phyloP scores from a whole-genome alignment of 331 rosid species.

The Arachis monticola region DNA sequence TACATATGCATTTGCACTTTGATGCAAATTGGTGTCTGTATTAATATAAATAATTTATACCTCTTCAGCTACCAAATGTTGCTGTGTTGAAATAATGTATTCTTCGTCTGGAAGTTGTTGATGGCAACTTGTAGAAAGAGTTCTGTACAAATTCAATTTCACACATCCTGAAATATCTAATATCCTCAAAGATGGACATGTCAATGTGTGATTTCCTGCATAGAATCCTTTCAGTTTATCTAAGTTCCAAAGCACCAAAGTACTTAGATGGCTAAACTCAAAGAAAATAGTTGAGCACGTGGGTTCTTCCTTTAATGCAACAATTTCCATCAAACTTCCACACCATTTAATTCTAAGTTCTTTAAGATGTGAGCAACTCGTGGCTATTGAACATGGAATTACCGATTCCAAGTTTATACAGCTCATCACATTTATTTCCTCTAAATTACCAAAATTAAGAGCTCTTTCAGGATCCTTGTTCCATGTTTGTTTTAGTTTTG shows the following conservation, averaged over 20 bases:
- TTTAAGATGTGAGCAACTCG: not conserved
- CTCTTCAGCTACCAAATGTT: slow-evolving; percentile 23
- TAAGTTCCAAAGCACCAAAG: not conserved
- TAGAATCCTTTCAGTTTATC: not conserved
- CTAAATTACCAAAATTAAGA: slow-evolving; percentile 16
- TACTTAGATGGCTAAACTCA: not conserved
- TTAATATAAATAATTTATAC: not conserved
- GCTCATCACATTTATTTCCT: not conserved
- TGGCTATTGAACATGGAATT: slow-evolving; percentile 25
- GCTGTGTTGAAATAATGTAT: not conserved
- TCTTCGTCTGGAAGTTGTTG: not conserved
- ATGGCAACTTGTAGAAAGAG: not conserved
- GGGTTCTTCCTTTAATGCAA: not conserved
- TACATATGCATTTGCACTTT: not conserved
- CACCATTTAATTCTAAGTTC: fast-evolving
- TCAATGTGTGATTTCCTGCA: slow-evolving; percentile 6
- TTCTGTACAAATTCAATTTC: slow-evolving; percentile 4
- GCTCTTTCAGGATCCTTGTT: slow-evolving; percentile 31
- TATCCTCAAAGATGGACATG: slow-evolving; percentile 17
- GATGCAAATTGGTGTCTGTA: not conserved
- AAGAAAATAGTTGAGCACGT: not conserved
- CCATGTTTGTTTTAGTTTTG: slow-evolving; percentile 37
- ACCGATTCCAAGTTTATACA: slow-evolving; percentile 21
- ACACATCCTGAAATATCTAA: not conserved
- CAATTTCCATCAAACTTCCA: not conserved